These are phyloP conservation scores for Mallotus repandus DNA, from an alignment of 441 rosid genomes.

Conservation along the genomic window DNA sequence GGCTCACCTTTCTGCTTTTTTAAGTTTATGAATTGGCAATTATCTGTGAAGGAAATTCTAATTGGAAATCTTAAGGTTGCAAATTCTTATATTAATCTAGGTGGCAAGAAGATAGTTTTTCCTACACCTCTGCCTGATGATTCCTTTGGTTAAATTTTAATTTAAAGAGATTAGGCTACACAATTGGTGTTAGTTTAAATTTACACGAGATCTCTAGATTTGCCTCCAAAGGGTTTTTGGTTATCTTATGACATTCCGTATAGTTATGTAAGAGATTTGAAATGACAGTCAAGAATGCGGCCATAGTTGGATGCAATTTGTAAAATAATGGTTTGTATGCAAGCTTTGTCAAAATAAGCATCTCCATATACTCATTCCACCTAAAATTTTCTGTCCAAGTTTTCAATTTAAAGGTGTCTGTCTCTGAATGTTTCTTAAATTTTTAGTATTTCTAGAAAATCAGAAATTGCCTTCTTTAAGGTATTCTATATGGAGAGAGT, in stretches of 20 bases:
- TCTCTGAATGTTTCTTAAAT: no score
- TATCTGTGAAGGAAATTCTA: conserved; percentile 31
- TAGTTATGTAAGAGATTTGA: not conserved
- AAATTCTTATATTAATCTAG: not conserved
- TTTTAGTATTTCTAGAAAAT: not conserved
- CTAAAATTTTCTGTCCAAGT: not conserved
- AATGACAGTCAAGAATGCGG: not conserved
- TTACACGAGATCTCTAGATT: not conserved
- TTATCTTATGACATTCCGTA: not conserved
- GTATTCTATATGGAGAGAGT: not conserved
- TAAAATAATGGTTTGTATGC: not conserved
- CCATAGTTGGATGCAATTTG: not conserved
- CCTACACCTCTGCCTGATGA: not conserved
- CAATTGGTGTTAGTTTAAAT: not conserved
- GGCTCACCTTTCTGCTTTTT: no score
- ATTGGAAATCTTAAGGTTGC: conserved; percentile 40
- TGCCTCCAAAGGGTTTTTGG: not conserved
- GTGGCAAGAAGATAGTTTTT: not conserved
- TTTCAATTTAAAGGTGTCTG: not conserved
- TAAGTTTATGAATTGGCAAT: conserved; percentile 15
- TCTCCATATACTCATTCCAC: not conserved
- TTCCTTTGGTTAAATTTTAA: not conserved
- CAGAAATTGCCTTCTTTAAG: not conserved
- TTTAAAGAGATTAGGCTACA: not conserved
- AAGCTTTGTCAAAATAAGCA: not conserved